These are phyloP conservation scores for Yarrowia bubula DNA, from an alignment of 805 yeast genomes.

Conservation along the genomic window DNA sequence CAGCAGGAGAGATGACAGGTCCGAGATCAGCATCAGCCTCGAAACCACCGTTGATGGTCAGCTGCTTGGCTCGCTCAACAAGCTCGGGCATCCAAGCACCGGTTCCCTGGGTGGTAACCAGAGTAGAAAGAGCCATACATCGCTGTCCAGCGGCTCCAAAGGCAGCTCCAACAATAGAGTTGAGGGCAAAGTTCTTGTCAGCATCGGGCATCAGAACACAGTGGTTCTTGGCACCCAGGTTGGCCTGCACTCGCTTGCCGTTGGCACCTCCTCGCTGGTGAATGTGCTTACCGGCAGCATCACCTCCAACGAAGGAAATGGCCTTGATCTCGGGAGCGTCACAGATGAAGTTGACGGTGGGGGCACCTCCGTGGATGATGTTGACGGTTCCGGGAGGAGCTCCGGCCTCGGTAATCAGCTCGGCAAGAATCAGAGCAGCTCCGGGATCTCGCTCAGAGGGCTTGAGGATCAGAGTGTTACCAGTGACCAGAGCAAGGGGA, in stretches of 20 bases:
- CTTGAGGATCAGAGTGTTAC: slow-evolving; percentile 70
- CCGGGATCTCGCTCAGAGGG: slow-evolving; percentile 80
- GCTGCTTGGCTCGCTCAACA: slow-evolving; percentile 53
- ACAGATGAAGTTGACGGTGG: slow-evolving; percentile 65
- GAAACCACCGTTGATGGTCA: slow-evolving; percentile 66
- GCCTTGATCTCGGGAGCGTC: slow-evolving; percentile 76
- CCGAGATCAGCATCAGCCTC: slow-evolving; percentile 63
- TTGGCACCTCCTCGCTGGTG: slow-evolving; percentile 61
- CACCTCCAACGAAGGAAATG: slow-evolving; percentile 76
- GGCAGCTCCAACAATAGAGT: slow-evolving; percentile 70
- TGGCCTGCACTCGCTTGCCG: slow-evolving; percentile 76
- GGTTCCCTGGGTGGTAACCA: slow-evolving; percentile 68
- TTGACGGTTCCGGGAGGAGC: slow-evolving; percentile 71
- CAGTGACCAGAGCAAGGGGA: slow-evolving; percentile 63
- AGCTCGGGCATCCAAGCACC: slow-evolving; percentile 63
- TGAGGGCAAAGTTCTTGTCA: slow-evolving; percentile 58
- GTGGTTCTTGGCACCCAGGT: slow-evolving; percentile 78
- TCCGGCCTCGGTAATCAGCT: slow-evolving; percentile 70
- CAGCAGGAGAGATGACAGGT: slow-evolving; percentile 64
- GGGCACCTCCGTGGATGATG: slow-evolving; percentile 70
- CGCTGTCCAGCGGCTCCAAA: slow-evolving; percentile 86
- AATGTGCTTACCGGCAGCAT: slow-evolving; percentile 73
- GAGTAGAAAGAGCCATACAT: slow-evolving; percentile 74
- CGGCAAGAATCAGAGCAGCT: slow-evolving; percentile 70
- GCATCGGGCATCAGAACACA: slow-evolving; percentile 73